Evolutionary conservation across 495 filamentous ascomycete species (phyloP), one percentile per base, ranked within the genome.

Genomic region (Patellaria atrata): DNA sequence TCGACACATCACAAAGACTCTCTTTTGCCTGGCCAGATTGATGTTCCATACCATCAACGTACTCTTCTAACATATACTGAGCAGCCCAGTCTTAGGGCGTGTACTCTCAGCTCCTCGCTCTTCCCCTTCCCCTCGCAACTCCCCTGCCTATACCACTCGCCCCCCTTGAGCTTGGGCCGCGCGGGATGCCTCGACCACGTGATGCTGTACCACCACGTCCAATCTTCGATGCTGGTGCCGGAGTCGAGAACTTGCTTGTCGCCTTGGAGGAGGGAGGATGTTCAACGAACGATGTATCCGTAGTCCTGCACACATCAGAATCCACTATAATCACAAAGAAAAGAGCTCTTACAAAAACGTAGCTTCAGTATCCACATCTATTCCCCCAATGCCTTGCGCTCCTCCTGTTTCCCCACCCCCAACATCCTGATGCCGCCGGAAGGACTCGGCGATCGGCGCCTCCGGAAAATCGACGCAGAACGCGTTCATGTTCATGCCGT

Each of bases 381-480:
- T 13, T 20, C 28, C 16, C 7, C 28, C 17, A 11, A 7, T 30
- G n/a, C 28, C 28, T 15, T 12, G 23, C 23, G 23, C 23, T 26
- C 18, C 19, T 33, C 9, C 31, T 6, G 14, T 8, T 15, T 8
- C 28, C 14, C 26, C 8, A 10, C 15, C 7, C 18, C 15, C 24
- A 32, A 21, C 26, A 7, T 12, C 26, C 19, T 38, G 47, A 8
- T 73, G 73, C 45, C 78, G 65, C 45, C 66, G 67, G 46, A 91
- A 93, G 2, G 82, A 91, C 35, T 78, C 74, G 4, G 65, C 49
- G 35, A 77, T 68, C 3, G 75, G 75, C 19, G 73, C 71, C 72
- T 97, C 91, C 0, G 84, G 82, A 54, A 96, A 96, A 59, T 96
- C 89, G 23, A 96, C 86, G 55, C 89, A 97, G 52, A 94, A 97